These are phyloP conservation scores for Fusarium nodosum DNA, from an alignment of 2,329 filamentous ascomycete species.

Conservation along the genomic window DNA sequence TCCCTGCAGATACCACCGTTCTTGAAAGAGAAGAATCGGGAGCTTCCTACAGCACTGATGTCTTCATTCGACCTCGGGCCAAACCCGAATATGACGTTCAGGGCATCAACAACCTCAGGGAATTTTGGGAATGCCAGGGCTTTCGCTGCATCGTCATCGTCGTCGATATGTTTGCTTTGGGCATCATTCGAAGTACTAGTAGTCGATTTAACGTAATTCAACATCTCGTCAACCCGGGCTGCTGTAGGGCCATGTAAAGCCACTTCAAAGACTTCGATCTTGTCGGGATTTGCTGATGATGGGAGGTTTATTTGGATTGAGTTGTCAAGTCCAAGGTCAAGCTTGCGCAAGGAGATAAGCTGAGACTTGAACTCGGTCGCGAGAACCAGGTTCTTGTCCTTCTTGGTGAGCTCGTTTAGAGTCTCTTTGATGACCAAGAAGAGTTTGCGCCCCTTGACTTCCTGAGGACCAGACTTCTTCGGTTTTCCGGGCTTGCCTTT, in stretches of 20 bases:
- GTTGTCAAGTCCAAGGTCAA: conserved; percentile 53
- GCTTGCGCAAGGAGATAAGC: conserved; percentile 57
- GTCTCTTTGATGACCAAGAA: conserved; percentile 58
- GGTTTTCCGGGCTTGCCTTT: conserved; percentile 27
- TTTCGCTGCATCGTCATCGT: conserved; percentile 21
- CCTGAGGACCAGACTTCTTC: conserved; percentile 36
- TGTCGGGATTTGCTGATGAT: conserved; percentile 50
- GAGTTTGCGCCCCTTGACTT: conserved; percentile 61
- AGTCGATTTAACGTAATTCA: conserved; percentile 62
- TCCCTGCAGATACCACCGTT: conserved; percentile 45
- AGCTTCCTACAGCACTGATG: conserved; percentile 60
- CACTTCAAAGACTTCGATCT: conserved; percentile 57
- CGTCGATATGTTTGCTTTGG: neutral
- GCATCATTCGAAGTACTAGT: conserved; percentile 54
- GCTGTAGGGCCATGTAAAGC: conserved; percentile 58
- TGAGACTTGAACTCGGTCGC: conserved; percentile 67
- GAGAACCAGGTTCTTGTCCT: conserved; percentile 50
- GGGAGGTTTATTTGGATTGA: conserved; percentile 55
- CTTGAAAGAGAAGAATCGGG: conserved; percentile 64
- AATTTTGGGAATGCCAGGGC: conserved; percentile 62
- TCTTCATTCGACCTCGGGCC: conserved; percentile 55
- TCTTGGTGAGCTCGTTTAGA: conserved; percentile 54
- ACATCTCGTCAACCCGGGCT: conserved; percentile 57
- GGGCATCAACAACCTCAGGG: conserved; percentile 62
- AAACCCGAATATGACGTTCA: conserved; percentile 67